Base-by-base conservation (phyloP, 177 flowering plant genomes). In the Tripterygium wilfordii region DNA sequence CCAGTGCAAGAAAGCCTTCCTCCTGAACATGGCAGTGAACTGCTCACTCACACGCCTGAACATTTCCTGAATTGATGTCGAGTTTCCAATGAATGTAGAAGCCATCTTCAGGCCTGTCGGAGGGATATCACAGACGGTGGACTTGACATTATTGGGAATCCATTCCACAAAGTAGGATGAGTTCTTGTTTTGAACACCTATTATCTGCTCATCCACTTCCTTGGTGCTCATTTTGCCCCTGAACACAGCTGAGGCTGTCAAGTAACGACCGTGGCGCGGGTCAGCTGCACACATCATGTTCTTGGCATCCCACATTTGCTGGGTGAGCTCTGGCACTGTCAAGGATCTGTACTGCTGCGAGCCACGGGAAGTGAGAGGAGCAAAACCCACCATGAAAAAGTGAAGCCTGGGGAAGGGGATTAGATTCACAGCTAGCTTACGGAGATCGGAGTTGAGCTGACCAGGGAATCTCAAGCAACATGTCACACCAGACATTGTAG, bases 1-100 rank as follows among this genome's bases (percentile, higher is more conserved):
- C 77, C 73, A 68, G 37, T 71, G 76, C 70, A 67, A 61, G 65
- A 68, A 71, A 31, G 72, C 76, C 60, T 67, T 71, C 47, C 67
- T 64, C 67, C 76, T 60, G 55, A 68, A 71, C 76, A 71, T 71
- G 28, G 70, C 76, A 0, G 70, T 71, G 54, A 71, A 67, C 38
- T 71, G 76, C 67, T 71, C 69, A n/a, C 66, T 60, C 41, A 64
- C 73, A 8, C 72, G 55, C 27, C 68, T 35, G 53, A 68, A 68
- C 72, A 68, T 68, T 21, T 63, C 72, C 45, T 63, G 72, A 18
- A 68, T 68, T 1, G 72, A 63, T 2, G 73, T 64, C 1, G 73
- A 68, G 54, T 68, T 68, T 5, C 73, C 73, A 14, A 68, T 63
- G 45, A 64, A 68, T 12, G 72, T 68, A 0, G 72, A 63, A 0